These are phyloP conservation scores for Obelidium mucronatum DNA, from an alignment of 192 early-diverging fungal species.

Conservation along the genomic window DNA sequence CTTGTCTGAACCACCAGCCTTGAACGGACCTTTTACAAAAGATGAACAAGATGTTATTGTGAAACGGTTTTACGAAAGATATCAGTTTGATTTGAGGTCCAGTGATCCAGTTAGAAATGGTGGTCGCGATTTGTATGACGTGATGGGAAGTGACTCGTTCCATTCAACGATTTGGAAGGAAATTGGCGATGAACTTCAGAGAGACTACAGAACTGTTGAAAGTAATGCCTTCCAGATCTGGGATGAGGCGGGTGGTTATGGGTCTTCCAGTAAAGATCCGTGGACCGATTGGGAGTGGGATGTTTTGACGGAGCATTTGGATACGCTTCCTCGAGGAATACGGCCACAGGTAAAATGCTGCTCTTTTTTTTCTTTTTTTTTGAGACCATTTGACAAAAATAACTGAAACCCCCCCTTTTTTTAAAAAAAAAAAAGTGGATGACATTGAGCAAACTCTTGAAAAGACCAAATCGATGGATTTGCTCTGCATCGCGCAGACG, in stretches of 20 bases:
- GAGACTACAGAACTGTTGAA: not conserved
- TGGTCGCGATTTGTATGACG: constrained; percentile 2
- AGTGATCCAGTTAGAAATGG: not conserved
- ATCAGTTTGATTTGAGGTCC: not conserved
- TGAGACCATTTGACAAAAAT: not conserved
- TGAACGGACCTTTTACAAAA: not conserved
- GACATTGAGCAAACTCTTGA: no score
- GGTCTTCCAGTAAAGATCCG: not conserved
- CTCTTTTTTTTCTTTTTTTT: not conserved
- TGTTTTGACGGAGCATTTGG: not conserved
- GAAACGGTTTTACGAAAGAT: not conserved
- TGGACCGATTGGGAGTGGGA: not conserved
- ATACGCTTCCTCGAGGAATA: not conserved
- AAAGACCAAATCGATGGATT: no score
- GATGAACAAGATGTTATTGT: not conserved
- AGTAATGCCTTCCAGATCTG: not conserved
- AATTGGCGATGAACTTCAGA: not conserved
- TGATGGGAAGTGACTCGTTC: not conserved
- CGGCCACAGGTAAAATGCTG: not conserved
- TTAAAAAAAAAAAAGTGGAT: no score
- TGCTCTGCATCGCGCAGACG: no score
- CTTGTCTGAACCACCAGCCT: not conserved
- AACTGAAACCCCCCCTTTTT: no score
- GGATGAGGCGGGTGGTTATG: not conserved
- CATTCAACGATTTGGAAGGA: not conserved